A percentile compares a stretch with the other conserved stretches of the same genome.
phyloP scores from a whole-genome alignment of 2,329 filamentous ascomycete species.

The Ophiostoma populinum region DNA sequence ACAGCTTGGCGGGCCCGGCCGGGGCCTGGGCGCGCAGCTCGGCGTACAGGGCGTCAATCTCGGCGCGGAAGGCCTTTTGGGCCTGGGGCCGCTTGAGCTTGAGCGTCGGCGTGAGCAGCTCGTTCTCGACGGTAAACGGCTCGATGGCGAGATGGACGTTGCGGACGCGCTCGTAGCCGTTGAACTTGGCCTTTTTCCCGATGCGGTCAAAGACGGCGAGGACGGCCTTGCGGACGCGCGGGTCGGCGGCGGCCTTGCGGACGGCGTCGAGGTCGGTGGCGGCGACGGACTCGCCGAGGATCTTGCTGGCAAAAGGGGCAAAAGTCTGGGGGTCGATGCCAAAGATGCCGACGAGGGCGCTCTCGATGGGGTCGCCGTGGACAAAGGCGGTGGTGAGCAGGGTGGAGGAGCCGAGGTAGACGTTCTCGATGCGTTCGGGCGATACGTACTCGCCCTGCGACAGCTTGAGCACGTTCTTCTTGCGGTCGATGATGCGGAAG shows the following conservation, averaged over 20 bases:
- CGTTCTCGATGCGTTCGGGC: slow-evolving; percentile 91
- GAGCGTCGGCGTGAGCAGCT: slow-evolving; percentile 69
- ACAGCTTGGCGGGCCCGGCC: slow-evolving; percentile 27
- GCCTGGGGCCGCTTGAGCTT: slow-evolving; percentile 44
- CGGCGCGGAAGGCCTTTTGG: slow-evolving; percentile 30
- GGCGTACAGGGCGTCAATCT: slow-evolving; percentile 40
- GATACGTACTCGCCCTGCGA: slow-evolving; percentile 97
- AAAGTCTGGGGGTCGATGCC: slow-evolving; percentile 76
- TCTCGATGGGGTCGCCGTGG: slow-evolving; percentile 74
- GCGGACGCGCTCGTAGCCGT: slow-evolving; percentile 72
- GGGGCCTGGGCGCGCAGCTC: slow-evolving; percentile 28
- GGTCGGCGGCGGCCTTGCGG: slow-evolving; percentile 47
- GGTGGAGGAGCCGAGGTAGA: slow-evolving; percentile 67
- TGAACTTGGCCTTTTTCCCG: slow-evolving; percentile 72
- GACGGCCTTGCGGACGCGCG: slow-evolving; percentile 56
- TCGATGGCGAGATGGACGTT: slow-evolving; percentile 63
- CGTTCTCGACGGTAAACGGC: slow-evolving; percentile 86
- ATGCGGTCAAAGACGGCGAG: slow-evolving; percentile 64
- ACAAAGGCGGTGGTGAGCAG: slow-evolving; percentile 71
- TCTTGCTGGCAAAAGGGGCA: slow-evolving; percentile 59
- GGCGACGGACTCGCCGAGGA: slow-evolving; percentile 39
- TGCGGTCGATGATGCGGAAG: slow-evolving; percentile 84
- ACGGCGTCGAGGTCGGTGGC: slow-evolving; percentile 50
- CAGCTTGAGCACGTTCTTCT: slow-evolving; percentile 98
- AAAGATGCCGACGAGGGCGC: slow-evolving; percentile 69